These are phyloP conservation scores for Tilletia indica DNA, from an alignment of 1,284 basidiomycete genomes.

Conservation along the genomic window DNA sequence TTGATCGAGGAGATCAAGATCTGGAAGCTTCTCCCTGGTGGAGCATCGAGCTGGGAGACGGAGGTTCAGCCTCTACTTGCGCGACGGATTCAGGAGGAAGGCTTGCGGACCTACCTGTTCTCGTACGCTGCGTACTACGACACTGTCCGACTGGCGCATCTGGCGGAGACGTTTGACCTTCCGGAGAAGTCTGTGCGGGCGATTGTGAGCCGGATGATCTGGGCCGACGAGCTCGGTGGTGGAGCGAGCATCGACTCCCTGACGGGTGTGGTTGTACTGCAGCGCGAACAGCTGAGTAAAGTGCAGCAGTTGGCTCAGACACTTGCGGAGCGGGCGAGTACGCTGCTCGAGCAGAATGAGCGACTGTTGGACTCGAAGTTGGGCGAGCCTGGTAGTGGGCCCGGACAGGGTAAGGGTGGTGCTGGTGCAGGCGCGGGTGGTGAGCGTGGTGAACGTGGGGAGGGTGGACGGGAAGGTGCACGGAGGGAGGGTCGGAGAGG, in stretches of 20 bases:
- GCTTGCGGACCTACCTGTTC: slow-evolving; percentile 93
- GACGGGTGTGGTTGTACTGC: slow-evolving; percentile 76
- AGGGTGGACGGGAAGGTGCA: slow-evolving; percentile 25
- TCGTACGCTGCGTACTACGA: slow-evolving; percentile 95
- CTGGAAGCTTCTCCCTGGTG: slow-evolving; percentile 88
- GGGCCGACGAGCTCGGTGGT: slow-evolving; percentile 79
- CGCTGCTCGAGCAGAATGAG: slow-evolving; percentile 92
- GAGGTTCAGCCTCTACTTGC: slow-evolving; percentile 87
- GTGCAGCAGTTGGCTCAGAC: slow-evolving; percentile 53
- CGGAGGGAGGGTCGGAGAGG: slow-evolving; percentile 45
- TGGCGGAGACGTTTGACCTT: slow-evolving; percentile 84
- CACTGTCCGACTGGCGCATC: slow-evolving; percentile 79
- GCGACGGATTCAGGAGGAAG: slow-evolving; percentile 97
- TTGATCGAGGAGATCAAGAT: slow-evolving; percentile 94
- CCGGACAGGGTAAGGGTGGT: slow-evolving; percentile 3
- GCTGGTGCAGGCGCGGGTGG: slow-evolving; percentile 33
- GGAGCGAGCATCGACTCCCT: slow-evolving; percentile 77
- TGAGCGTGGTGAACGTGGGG: slow-evolving; percentile 28
- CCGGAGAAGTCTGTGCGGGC: slow-evolving; percentile 78
- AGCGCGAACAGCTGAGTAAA: slow-evolving; percentile 73
- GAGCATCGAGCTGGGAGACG: slow-evolving; percentile 58
- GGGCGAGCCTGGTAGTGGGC: slow-evolving; percentile 58
- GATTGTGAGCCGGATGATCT: slow-evolving; percentile 97
- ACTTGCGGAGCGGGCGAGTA: slow-evolving; percentile 81
- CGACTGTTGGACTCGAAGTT: slow-evolving; percentile 87